Evolutionary conservation across 345 rosid genomes (phyloP), one percentile per base, ranked within the genome.

Genomic region (Conringia planisiliqua): DNA sequence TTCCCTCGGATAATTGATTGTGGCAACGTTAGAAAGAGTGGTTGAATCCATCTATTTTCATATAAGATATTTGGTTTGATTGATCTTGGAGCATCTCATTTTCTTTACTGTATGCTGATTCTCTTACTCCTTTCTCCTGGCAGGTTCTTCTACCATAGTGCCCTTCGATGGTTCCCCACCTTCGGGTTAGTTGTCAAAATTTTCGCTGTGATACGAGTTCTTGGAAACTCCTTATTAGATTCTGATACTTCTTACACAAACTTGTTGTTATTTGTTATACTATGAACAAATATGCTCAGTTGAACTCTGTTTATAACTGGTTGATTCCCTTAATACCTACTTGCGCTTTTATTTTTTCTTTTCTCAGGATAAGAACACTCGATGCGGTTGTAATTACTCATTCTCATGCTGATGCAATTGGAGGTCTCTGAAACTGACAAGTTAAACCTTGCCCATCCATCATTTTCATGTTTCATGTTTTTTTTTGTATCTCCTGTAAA

Each of bases 321-420:
- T 22, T 22, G 24, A 81, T 70, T 71, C 44, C 38, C 38, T 32
- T 71, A 71, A 81, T 81, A 81, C 85, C 85, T 75, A 70, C 83
- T 76, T 88, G 87, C 50, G 73, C 24, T 22, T 22, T 22, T 22
- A 22, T 77, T 87, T 81, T 82, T 32, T 30, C 14, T 7, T 3
- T 30, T 0, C 38, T 2, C 93, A 89, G 96, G 98, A 82, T 88
- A 91, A 89, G 98, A 89, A 88, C 96, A 82, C 84, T 93, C 83
- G 98, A 88, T 85, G 97, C 95, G 60, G 98, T 91, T 87, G 66
- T 91, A 81, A 89, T 94, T 72, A 94, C 98, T 81, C 98, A 94
- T 88, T 91, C 97, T 80, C 97, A 89, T 86, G 98, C 98, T 81
- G 91, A 91, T 83, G 96, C 97, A 72, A 88, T 91, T 82, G 96